These are phyloP conservation scores for Cryphonectria parasitica DNA, from an alignment of 2,329 filamentous ascomycete genomes.

Conservation along the genomic window DNA sequence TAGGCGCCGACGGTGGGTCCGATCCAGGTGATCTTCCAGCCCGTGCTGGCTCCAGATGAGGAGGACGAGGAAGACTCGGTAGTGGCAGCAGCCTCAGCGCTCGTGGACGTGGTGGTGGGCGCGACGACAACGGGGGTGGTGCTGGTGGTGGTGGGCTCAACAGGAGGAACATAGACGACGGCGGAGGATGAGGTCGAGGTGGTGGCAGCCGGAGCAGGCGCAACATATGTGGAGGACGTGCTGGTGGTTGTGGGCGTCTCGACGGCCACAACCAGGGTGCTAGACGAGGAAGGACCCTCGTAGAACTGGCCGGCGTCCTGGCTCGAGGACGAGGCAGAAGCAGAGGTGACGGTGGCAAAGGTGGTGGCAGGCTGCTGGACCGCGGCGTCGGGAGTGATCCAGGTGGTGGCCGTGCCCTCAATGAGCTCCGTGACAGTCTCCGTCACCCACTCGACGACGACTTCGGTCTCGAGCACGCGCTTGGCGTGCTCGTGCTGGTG, in stretches of 20 bases:
- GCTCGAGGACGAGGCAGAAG: conserved; percentile 18
- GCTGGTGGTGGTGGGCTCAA: conserved; percentile 34
- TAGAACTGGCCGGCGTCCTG: conserved; percentile 38
- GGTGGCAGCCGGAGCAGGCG: conserved; percentile 34
- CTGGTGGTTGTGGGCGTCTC: conserved; percentile 21
- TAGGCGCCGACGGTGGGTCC: conserved; percentile 32
- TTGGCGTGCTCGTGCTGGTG: conserved; percentile 45
- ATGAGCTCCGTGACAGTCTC: conserved; percentile 54
- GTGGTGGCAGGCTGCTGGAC: conserved; percentile 31
- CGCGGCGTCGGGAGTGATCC: conserved; percentile 42
- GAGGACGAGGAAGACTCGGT: conserved; percentile 34
- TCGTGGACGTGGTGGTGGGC: conserved; percentile 30
- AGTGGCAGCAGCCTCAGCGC: conserved; percentile 35
- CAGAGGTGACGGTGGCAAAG: conserved; percentile 33
- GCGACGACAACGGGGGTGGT: conserved; percentile 31
- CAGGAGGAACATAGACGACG: conserved; percentile 1
- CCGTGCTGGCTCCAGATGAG: conserved; percentile 32
- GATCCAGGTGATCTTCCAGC: conserved; percentile 28
- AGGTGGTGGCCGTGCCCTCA: conserved; percentile 53
- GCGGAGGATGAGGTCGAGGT: conserved; percentile 33
- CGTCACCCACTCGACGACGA: conserved; percentile 54
- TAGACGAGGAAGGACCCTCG: conserved; percentile 33
- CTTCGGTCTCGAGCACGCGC: conserved; percentile 50
- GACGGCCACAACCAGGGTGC: conserved; percentile 29
- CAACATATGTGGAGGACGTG: conserved; percentile 11